These are phyloP conservation scores for Alternaria infectoria DNA, from an alignment of 2,329 filamentous ascomycete genomes.

Conservation along the genomic window DNA sequence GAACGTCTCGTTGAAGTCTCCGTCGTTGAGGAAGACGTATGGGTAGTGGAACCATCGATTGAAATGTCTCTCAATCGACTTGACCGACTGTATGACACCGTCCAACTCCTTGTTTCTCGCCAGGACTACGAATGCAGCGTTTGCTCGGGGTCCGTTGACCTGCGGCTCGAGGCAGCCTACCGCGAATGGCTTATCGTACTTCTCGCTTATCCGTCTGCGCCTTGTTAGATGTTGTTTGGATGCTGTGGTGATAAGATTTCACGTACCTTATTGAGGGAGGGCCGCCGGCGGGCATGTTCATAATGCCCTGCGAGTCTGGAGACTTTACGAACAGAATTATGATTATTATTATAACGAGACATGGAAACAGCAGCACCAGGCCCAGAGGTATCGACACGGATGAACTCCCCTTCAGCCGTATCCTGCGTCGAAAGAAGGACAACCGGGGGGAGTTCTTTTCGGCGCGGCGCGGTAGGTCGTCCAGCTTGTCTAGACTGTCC, in stretches of 20 bases:
- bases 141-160: conserved; percentile 79
- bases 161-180: conserved; percentile 84
- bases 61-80: conserved; percentile 98
- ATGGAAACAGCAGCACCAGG: conserved; percentile 89
- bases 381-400: conserved; percentile 91
- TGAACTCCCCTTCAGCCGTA: conserved; percentile 90
- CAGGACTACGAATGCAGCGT: conserved; percentile 93
- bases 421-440: conserved; percentile 82
- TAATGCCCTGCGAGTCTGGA: conserved; percentile 79
- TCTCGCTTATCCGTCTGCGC: conserved; percentile 89
- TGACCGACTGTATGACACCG: conserved; percentile 93
- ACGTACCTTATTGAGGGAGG: conserved; percentile 85
- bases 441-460: conserved; percentile 60
- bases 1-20: conserved; percentile 94
- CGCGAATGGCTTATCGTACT: conserved; percentile 95
- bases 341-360: conserved; percentile 89
- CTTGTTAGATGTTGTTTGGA: conserved; percentile 18
- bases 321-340: conserved; percentile 88
- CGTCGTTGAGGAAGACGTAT: conserved; percentile 97
- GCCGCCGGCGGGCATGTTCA: conserved; percentile 85
- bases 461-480: conserved; percentile 51
- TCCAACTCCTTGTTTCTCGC: conserved; percentile 96
- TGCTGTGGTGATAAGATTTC: neutral
- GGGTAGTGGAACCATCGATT: conserved; percentile 99
- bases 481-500: conserved; percentile 50